phyloP scores from a whole-genome alignment of 2,329 filamentous ascomycete genomes.

The Dothistroma septosporum region DNA sequence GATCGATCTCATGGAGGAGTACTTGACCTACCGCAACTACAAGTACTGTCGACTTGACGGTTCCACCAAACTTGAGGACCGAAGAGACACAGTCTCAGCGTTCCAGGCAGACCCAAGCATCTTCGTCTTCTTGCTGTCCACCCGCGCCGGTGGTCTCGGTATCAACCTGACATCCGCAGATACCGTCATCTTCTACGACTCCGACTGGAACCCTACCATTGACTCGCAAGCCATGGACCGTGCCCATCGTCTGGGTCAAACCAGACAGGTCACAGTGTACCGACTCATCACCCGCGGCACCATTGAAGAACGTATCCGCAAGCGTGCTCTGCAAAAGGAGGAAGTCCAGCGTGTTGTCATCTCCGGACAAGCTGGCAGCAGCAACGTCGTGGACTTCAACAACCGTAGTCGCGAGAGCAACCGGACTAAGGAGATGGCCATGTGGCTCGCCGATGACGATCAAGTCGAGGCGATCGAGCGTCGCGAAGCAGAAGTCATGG shows the following conservation, averaged over 20 bases:
- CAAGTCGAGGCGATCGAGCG: constrained; percentile 91
- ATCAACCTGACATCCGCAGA: constrained; percentile 97
- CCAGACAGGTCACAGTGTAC: constrained; percentile 92
- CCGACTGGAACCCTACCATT: constrained; percentile 98
- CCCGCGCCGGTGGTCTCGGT: constrained; percentile 92
- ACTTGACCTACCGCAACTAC: constrained; percentile 97
- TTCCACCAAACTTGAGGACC: constrained; percentile 93
- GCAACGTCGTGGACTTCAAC: constrained; percentile 77
- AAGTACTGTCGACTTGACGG: constrained; percentile 96
- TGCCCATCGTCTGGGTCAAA: constrained; percentile 95
- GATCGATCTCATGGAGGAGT: constrained; percentile 99
- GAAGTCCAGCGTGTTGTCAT: constrained; percentile 98
- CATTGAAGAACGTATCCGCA: constrained; percentile 96
- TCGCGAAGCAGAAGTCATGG: constrained; percentile 79
- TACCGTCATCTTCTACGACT: constrained; percentile 99
- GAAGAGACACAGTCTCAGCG: constrained; percentile 90
- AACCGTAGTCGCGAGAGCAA: constrained; percentile 83
- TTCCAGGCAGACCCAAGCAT: constrained; percentile 94
- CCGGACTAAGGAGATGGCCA: constrained; percentile 93
- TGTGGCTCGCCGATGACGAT: constrained; percentile 98
- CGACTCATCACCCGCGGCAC: constrained; percentile 94
- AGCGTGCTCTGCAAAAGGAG: constrained; percentile 95
- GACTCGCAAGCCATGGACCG: constrained; percentile 99
- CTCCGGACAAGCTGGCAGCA: constrained; percentile 72
- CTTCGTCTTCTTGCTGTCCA: constrained; percentile 94